Base-by-base conservation (phyloP, 768 basidiomycete genomes). In the Megacollybia marginata region DNA sequence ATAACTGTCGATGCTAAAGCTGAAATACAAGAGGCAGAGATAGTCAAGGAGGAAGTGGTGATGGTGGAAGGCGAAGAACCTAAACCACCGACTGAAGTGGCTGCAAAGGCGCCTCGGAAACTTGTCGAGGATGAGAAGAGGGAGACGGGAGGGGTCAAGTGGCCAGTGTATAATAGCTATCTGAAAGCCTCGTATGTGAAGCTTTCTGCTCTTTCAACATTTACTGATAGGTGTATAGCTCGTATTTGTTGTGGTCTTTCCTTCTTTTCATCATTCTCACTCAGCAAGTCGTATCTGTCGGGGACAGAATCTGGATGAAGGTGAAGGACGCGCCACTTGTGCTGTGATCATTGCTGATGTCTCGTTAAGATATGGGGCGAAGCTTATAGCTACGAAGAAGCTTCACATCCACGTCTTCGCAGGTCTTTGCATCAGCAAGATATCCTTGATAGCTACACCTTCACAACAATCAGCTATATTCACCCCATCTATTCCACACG, bases 51-150 rank as follows among this genome's bases (percentile, higher is more conserved):
- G 32, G 59, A 59, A 23, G 66, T 59, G 28, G 64, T 59, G 38
- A 56, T 55, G 9, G 67, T 67, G 1, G 55, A 56, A 18, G 63
- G 62, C 16, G 62, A 55, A 16, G 59, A 55, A 6, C 62, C 51
- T 16, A 60, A 56, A 1, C 54, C 58, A 10, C 55, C 61, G 2
- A 60, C 63, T 45, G 60, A 64, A 1, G 59, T 57, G 6, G 38
- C 38, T 13, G 18, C 38, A 18, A 40, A 40, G 18, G 85, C 80
- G 53, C 83, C 87, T 0, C 68, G 82, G 32, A 85, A 88, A 57
- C 65, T 92, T 11, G 65, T 92, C 50, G 83, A 90, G 59, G 90
- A 91, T 45, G 90, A 93, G 59, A 83, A 89, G 50, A 63, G 90
- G 42, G 87, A 88, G 54, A 74, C 75, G 2, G 92, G 92, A 0